A percentile compares a stretch with the other conserved stretches of the same genome.
Evolutionary conservation across 2,329 filamentous ascomycete genomes (phyloP).

Genomic region (Aschersonia sp.): DNA sequence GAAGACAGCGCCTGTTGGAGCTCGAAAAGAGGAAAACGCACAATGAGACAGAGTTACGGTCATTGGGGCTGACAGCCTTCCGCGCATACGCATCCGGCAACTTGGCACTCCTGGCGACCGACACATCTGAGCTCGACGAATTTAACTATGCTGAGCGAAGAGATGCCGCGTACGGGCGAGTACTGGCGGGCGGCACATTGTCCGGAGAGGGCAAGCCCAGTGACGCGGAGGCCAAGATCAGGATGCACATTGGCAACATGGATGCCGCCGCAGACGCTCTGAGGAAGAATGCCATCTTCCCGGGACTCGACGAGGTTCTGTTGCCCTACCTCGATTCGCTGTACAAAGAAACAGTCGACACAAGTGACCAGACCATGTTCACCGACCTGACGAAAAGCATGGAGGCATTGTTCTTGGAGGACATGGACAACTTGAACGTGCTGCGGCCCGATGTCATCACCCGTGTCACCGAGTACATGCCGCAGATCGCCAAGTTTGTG

Average conservation of each 20-base stretch:
- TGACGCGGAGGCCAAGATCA: slow-evolving; percentile 73
- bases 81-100: slow-evolving; percentile 39
- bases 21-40: slow-evolving; percentile 59
- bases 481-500: slow-evolving; percentile 75
- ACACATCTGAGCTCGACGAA: slow-evolving; percentile 27
- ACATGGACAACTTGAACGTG: slow-evolving; percentile 79
- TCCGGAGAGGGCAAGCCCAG: slow-evolving; percentile 45
- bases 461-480: slow-evolving; percentile 83
- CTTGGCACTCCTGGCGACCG: slow-evolving; percentile 34
- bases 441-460: slow-evolving; percentile 69
- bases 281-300: slow-evolving; percentile 32
- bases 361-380: slow-evolving; percentile 58
- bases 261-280: slow-evolving; percentile 35
- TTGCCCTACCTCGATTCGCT: slow-evolving; percentile 68
- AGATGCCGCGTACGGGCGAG: slow-evolving; percentile 37
- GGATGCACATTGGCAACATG: slow-evolving; percentile 69
- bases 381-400: slow-evolving; percentile 74
- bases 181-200: slow-evolving; percentile 40
- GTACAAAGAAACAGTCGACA: slow-evolving; percentile 47
- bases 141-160: slow-evolving; percentile 34
- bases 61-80: slow-evolving; percentile 38
- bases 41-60: slow-evolving; percentile 27
- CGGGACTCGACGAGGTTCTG: slow-evolving; percentile 50
- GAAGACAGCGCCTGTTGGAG: slow-evolving; percentile 70
- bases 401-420: slow-evolving; percentile 75